A percentile compares a stretch with the other conserved stretches of the same genome.
Evolutionary conservation across 257 asterid species (phyloP).

Genomic region (Solanum dulcamara): DNA sequence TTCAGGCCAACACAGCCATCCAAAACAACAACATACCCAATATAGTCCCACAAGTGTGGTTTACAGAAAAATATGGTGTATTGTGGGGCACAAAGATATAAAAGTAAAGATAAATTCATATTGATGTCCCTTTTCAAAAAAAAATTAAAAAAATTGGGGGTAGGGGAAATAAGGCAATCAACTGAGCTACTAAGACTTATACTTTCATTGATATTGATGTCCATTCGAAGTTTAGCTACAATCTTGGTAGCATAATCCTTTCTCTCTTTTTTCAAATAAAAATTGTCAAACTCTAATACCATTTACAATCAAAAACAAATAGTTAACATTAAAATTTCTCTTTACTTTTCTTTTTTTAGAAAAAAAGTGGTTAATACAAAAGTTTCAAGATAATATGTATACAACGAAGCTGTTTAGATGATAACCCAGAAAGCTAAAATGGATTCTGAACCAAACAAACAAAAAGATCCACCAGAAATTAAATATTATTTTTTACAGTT

Average conservation of each 20-base stretch:
- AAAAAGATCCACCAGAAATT: not conserved
- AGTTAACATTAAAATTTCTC: too few species aligned
- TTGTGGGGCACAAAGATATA: not conserved
- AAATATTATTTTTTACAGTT: not conserved
- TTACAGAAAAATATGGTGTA: not conserved
- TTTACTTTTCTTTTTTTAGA: too few species aligned
- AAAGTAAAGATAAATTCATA: not conserved
- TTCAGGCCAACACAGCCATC: not conserved
- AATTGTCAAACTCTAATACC: not conserved
- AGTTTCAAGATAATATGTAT: not conserved
- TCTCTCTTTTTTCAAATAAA: not conserved
- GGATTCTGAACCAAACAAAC: not conserved
- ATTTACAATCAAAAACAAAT: too few species aligned
- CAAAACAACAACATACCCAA: not conserved
- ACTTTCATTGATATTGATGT: not conserved
- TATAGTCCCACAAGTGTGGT: not conserved
- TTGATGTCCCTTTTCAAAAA: not conserved
- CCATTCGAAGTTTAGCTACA: not conserved
- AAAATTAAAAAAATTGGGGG: too few species aligned
- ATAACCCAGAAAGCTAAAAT: not conserved
- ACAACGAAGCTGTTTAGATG: not conserved
- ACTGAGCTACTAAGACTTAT: not conserved
- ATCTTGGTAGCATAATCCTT: not conserved
- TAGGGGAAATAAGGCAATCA: not conserved
- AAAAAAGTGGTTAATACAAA: not conserved